Evolutionary conservation across 495 filamentous ascomycete genomes (phyloP).

Genomic region (Tuber magnatum): DNA sequence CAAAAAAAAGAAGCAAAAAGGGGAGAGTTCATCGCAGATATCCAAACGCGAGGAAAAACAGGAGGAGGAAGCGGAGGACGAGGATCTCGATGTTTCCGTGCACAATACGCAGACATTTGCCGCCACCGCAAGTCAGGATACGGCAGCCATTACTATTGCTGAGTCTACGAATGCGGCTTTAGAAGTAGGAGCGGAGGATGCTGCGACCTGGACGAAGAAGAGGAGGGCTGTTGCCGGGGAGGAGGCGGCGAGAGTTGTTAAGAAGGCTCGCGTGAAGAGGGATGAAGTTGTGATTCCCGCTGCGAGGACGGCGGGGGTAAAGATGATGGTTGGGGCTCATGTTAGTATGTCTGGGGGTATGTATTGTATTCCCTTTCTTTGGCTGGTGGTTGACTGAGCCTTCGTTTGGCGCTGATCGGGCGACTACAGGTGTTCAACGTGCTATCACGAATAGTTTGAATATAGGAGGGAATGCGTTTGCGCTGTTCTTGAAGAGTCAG

Average conservation of each 20-base stretch:
- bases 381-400: background rate
- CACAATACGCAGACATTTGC: slow-evolving; percentile 1
- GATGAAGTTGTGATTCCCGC: slow-evolving; percentile 56
- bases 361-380: slow-evolving; percentile 38
- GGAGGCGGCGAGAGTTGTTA: slow-evolving; percentile 14
- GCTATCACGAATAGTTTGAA: slow-evolving; percentile 68
- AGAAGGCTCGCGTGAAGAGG: slow-evolving; percentile 30
- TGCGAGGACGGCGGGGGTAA: slow-evolving; percentile 58
- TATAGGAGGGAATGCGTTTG: slow-evolving; percentile 87
- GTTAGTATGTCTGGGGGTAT: slow-evolving; percentile 79
- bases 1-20: background rate
- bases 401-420: slow-evolving; percentile 12
- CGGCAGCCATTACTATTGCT: background rate
- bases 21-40: background rate
- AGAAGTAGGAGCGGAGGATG: too few relatives aligned
- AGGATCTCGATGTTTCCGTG: background rate
- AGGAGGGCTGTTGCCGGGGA: slow-evolving; percentile 43
- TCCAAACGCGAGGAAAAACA: background rate
- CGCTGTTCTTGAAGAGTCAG: slow-evolving; percentile 90
- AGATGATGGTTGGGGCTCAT: slow-evolving; percentile 86
- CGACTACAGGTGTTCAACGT: slow-evolving; percentile 69
- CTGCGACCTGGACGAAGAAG: slow-evolving; percentile 30
- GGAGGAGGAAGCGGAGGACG: slow-evolving; percentile 3
- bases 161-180: background rate
- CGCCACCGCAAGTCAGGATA: background rate